Percentiles rank a stretch among this genome's conserved stretches.
Conservation (phyloP, 208 protist species). For the Wallacemonas sp. region DNA sequence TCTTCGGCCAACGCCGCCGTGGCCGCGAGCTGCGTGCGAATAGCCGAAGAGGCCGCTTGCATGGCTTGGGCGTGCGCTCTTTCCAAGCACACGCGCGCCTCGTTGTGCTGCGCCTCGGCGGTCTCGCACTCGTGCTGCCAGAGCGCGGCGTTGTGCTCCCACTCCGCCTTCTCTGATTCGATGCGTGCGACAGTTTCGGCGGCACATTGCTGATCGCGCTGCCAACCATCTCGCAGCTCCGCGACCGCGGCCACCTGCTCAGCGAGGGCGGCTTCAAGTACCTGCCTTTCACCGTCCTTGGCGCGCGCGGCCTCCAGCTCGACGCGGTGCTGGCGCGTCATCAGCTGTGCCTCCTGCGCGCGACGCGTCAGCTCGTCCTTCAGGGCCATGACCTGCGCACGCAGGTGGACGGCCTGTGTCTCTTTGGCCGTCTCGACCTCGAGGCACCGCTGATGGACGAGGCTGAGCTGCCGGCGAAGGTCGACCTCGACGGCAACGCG, state of each 20-base stretch:
- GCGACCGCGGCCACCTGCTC: slow-evolving; percentile 23
- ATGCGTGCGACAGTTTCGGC: slow-evolving; percentile 13
- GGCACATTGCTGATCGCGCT: slow-evolving; percentile 1
- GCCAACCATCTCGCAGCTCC: slow-evolving; percentile 21
- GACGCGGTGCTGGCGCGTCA: slow-evolving; percentile 44
- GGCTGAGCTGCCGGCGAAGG: slow-evolving; percentile 52
- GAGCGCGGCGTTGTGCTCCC: slow-evolving; percentile 6
- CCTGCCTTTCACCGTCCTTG: slow-evolving; percentile 22
- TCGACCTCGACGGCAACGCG: slow-evolving; percentile 53
- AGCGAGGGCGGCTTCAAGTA: slow-evolving; percentile 17
- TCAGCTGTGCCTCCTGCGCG: slow-evolving; percentile 45
- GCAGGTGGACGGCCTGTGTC: slow-evolving; percentile 24
- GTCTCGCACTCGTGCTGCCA: slow-evolving; percentile 14
- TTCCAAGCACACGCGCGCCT: not conserved
- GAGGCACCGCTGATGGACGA: slow-evolving; percentile 35
- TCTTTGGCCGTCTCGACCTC: slow-evolving; percentile 26
- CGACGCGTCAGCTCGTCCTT: slow-evolving; percentile 79
- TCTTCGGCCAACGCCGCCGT: not conserved
- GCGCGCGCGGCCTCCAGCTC: not conserved
- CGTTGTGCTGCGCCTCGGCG: slow-evolving; percentile 17
- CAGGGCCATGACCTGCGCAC: slow-evolving; percentile 60
- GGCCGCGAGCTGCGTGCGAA: not conserved
- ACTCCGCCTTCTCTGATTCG: slow-evolving; percentile 7
- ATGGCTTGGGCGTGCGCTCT: slow-evolving; percentile 20
- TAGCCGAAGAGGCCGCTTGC: not conserved